phyloP scores from a whole-genome alignment of 371 early-diverging fungal species.

The Mortierella sp. region DNA sequence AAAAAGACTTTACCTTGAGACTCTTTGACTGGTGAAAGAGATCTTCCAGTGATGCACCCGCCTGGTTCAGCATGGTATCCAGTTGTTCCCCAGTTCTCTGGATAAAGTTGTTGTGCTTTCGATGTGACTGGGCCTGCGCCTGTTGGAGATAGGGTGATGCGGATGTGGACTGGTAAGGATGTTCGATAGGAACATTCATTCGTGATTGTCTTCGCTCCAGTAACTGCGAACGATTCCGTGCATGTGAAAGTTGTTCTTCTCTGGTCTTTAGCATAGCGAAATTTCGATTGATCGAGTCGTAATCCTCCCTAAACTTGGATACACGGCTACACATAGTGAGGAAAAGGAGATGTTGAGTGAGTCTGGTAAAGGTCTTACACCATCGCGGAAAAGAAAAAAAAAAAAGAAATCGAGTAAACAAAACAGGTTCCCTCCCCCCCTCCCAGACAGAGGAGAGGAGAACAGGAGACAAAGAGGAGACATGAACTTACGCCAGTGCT shows the following conservation, averaged over 20 bases:
- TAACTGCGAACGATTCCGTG: slow-evolving; percentile 60
- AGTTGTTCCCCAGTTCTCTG: slow-evolving; percentile 68
- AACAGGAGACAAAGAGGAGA: background rate
- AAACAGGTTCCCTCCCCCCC: too few relatives aligned
- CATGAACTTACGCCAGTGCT: slow-evolving; percentile 68
- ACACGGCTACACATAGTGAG: slow-evolving; percentile 63
- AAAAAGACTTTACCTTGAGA: slow-evolving; percentile 71
- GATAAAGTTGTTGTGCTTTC: slow-evolving; percentile 58
- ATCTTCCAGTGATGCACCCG: slow-evolving; percentile 73
- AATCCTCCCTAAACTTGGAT: slow-evolving; percentile 71
- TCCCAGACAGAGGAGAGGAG: background rate
- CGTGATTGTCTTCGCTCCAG: slow-evolving; percentile 58
- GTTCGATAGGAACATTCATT: slow-evolving; percentile 30
- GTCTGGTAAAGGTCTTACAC: background rate
- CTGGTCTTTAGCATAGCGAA: slow-evolving; percentile 70
- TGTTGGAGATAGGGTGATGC: slow-evolving; percentile 40
- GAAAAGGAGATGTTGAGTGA: background rate
- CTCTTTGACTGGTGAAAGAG: slow-evolving; percentile 81
- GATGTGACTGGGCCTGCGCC: slow-evolving; percentile 28
- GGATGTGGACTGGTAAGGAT: slow-evolving; percentile 36
- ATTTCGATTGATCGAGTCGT: slow-evolving; percentile 60
- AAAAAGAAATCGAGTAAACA: background rate
- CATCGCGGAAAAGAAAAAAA: background rate
- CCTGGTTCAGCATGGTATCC: slow-evolving; percentile 81
- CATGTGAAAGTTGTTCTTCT: slow-evolving; percentile 56